Evolutionary conservation across 1,284 basidiomycete genomes (phyloP), one percentile per base, ranked within the genome.

Genomic region (Entoloma clypeatum): DNA sequence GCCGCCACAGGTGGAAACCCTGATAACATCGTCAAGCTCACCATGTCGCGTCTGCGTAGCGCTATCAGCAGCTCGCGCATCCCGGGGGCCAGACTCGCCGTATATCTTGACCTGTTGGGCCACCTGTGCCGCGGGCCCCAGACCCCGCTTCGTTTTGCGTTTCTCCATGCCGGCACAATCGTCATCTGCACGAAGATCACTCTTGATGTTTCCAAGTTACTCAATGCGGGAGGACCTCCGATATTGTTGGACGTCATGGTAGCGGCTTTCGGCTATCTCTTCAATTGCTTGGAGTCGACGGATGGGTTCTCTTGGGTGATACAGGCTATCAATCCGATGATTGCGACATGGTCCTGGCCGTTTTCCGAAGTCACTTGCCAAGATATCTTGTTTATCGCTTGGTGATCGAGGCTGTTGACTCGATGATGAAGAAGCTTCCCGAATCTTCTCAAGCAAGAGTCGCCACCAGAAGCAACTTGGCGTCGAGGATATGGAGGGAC

Each of bases 231-330:
- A 2, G 48, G 46, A 2, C 47, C 53, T 23, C 47, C 38, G 5
- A 46, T 18, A 18, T 53, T 61, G 11, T 37, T 62, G 6, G 56
- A 59, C 11, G 51, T 55, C 3, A 53, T 65, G 41, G 51, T 63
- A 7, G 48, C 60, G n/a, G 52, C 51, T 1, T 57, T 67, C 33
- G 61, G 57, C 4, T 66, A 59, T 44, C 52, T 66, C 5, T 41
- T 47, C 9, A 67, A 67, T 49, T 65, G 58, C 39, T 50, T 68
- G 18, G 58, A 67, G 46, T 62, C 62, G 0, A 63, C 61, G 3
- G 63, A 67, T 39, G 65, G 65, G 9, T 64, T 65, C 45, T 60
- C 60, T 3, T 69, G 65, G 63, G 55, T 68, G 9, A 51, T 40
- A 0, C 58, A 65, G 46, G 47, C 62, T 7, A 41, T 68, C 25